Conservation (phyloP, 257 asterid genomes). For the Nyctanthes arbortristis region DNA sequence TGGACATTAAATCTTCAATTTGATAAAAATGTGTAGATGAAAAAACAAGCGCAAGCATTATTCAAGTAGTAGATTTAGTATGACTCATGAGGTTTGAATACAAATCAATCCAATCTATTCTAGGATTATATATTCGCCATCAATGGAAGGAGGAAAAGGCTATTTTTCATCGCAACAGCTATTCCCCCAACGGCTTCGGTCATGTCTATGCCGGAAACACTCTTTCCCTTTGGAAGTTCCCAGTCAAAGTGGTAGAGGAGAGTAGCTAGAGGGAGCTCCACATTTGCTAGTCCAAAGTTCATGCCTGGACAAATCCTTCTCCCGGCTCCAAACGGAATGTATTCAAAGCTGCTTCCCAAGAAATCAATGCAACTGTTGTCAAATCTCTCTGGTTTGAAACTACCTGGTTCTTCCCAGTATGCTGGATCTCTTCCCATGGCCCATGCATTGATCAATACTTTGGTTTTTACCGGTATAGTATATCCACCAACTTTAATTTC, state of each 20-base stretch:
- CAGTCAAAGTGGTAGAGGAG: slow-evolving; percentile 22
- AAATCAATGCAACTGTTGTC: slow-evolving; percentile 15
- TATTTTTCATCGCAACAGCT: too few species aligned
- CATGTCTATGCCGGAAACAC: neutral
- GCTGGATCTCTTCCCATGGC: slow-evolving; percentile 24
- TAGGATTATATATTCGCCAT: too few species aligned
- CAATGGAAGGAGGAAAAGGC: too few species aligned
- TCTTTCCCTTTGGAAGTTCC: slow-evolving; percentile 10
- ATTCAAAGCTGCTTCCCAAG: slow-evolving; percentile 9
- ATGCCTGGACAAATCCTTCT: slow-evolving; percentile 26
- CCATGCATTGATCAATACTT: slow-evolving; percentile 24
- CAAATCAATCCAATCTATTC: too few species aligned
- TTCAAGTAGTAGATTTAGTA: too few species aligned
- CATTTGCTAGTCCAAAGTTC: slow-evolving; percentile 9
- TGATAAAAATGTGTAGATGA: too few species aligned
- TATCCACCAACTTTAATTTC: slow-evolving; percentile 8
- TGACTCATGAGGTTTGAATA: too few species aligned
- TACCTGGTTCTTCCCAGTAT: slow-evolving; percentile 19
- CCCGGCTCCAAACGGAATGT: slow-evolving; percentile 28
- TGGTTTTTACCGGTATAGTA: slow-evolving; percentile 15
- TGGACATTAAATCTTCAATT: too few species aligned
- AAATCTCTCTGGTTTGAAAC: slow-evolving; percentile 27
- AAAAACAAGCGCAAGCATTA: too few species aligned
- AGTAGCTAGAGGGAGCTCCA: slow-evolving; percentile 18
- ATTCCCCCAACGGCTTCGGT: too few species aligned